Conservation (phyloP, 169 alveolate genomes). For the Eimeria falciformis region DNA sequence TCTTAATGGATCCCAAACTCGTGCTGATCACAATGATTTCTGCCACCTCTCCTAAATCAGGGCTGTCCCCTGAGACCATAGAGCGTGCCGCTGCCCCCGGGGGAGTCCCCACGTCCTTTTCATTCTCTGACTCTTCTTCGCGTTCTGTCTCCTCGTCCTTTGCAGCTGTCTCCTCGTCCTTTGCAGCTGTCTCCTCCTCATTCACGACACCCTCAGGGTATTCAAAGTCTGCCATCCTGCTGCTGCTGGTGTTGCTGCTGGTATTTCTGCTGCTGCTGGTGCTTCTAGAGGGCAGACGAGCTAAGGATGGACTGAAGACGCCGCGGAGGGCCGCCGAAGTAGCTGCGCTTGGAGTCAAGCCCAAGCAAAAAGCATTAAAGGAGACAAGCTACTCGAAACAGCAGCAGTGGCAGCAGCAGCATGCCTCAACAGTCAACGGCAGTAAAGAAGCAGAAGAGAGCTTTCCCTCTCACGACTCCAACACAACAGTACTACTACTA, state of each 20-base stretch:
- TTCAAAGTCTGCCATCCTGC: neutral
- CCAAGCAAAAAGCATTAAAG: no score
- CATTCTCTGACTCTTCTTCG: neutral
- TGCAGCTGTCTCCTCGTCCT: neutral
- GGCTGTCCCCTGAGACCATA: neutral
- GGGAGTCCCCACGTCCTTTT: neutral
- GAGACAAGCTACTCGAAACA: no score
- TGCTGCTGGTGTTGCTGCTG: neutral
- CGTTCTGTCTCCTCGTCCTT: neutral
- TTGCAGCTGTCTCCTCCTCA: neutral
- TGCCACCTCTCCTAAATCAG: slow-evolving; percentile 82
- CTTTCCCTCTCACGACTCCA: no score
- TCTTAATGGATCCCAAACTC: slow-evolving; percentile 88
- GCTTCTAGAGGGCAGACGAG: no score
- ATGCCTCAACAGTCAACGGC: no score
- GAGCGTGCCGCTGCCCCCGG: neutral
- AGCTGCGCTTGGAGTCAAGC: no score
- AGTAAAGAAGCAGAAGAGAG: no score
- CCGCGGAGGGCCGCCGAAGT: no score
- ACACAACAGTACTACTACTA: no score
- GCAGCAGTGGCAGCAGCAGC: no score
- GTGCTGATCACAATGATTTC: slow-evolving; percentile 89
- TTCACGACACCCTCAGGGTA: neutral
- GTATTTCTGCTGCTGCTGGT: neutral
- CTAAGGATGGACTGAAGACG: no score